These are phyloP conservation scores for Geotrichum histeridarum DNA, from an alignment of 1,139 yeast species.

Conservation along the genomic window DNA sequence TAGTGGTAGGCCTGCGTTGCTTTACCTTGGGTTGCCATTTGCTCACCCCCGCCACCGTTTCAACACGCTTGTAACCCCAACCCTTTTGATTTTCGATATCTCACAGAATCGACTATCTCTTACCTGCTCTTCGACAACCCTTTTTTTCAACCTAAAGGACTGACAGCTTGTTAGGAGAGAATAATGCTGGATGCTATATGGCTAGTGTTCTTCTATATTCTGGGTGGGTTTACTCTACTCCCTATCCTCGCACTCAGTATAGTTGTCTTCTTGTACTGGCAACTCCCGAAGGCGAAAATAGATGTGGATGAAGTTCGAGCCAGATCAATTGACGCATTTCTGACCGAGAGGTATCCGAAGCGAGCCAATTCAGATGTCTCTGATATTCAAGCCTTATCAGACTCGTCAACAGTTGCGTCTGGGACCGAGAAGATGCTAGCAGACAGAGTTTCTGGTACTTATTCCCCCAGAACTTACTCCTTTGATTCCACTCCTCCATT, in stretches of 20 bases:
- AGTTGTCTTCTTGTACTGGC: conserved; percentile 33
- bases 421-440: neutral
- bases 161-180: neutral
- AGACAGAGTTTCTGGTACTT: neutral
- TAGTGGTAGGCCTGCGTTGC: no score
- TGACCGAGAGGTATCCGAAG: neutral
- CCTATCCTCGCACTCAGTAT: conserved; percentile 48
- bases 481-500: neutral
- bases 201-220: conserved; percentile 44
- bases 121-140: no score
- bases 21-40: no score
- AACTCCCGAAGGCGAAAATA: conserved; percentile 34
- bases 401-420: neutral
- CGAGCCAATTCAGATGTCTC: neutral
- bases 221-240: conserved; percentile 78
- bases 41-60: no score
- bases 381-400: neutral
- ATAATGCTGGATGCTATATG: conserved; percentile 17
- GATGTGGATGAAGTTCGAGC: neutral
- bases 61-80: no score
- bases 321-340: neutral
- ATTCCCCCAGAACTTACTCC: conserved; percentile 24
- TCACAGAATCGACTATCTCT: no score
- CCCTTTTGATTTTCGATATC: no score
- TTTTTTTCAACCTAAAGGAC: no score